Evolutionary conservation across 805 yeast genomes (phyloP), one percentile per base, ranked within the genome.

Genomic region (Pichia scutulata): DNA sequence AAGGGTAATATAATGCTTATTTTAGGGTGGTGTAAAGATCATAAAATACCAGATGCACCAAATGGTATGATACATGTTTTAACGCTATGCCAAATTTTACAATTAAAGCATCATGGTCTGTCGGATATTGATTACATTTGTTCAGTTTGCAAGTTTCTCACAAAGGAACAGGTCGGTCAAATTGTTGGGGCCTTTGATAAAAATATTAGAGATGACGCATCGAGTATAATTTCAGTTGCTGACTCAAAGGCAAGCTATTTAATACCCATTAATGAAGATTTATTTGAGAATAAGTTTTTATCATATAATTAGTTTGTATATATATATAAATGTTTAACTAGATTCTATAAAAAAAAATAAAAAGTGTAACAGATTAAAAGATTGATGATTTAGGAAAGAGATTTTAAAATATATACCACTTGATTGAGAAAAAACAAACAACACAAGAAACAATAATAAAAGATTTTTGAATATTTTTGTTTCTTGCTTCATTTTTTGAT

Each of bases 11-110:
- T 50, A 10, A 43, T 52, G 14, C 18, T 50, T 21, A 21, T 55
- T 23, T 39, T 52, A 21, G 53, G 50, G 12, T 55, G 57, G 57
- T 55, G 57, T 28, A 50, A 50, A 14, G 49, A 52, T 10, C 28
- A 47, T 16, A 23, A 43, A 18, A 40, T 55, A 10, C 47, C 54
- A 8, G 52, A 55, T 41, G 46, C 54, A 13, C 57, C 57, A n/a
- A 46, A 44, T 25, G 43, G 45, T 9, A 36, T 55, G 21, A 41
- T 47, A 19, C 54, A 50, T 41, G 8, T 50, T 24, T 50, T 52
- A 19, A 46, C 54, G 4, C 28, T 55, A 9, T 47, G 48, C 21
- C 54, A 52, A 44, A 46, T 55, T 24, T 33, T 52, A 21, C 46
- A 44, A 36, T 33, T 52, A 5, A 50, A 55, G 30, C 39, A 50